Evolutionary conservation across 2,329 filamentous ascomycete genomes (phyloP).

Genomic region (Penicillium oxalicum): DNA sequence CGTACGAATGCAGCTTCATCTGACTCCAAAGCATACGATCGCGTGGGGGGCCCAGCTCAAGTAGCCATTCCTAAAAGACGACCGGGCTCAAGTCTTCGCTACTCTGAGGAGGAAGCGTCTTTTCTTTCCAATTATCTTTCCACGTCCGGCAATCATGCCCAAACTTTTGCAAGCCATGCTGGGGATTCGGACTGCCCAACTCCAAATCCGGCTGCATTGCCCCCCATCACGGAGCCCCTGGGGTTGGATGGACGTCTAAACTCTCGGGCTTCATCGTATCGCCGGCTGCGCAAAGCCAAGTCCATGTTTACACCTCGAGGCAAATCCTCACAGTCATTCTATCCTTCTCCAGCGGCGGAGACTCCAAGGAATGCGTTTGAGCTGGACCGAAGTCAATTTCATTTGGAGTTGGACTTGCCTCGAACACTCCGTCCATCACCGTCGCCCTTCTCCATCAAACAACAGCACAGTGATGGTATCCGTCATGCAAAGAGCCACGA

Average conservation of each 20-base stretch:
- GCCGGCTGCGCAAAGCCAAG: conserved; percentile 42
- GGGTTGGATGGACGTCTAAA: conserved; percentile 33
- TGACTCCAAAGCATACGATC: conserved; percentile 26
- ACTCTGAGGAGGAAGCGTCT: conserved; percentile 9
- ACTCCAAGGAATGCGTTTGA: conserved; percentile 9
- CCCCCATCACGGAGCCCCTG: conserved; percentile 27
- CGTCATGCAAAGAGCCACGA: conserved; percentile 31
- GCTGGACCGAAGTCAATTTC: conserved; percentile 11
- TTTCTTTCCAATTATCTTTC: background rate
- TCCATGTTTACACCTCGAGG: conserved; percentile 44
- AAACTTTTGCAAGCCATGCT: conserved; percentile 1
- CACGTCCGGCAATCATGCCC: conserved; percentile 2
- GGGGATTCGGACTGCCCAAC: conserved; percentile 2
- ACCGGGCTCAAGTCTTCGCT: conserved; percentile 13
- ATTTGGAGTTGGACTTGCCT: conserved; percentile 13
- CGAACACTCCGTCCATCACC: conserved; percentile 36
- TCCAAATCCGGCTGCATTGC: conserved; percentile 17
- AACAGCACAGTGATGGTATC: conserved; percentile 11
- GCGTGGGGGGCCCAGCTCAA: conserved; percentile 23
- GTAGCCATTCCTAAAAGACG: conserved; percentile 24
- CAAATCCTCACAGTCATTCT: conserved; percentile 19
- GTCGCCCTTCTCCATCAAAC: conserved; percentile 35
- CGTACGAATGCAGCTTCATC: conserved; percentile 27
- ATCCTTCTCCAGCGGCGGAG: conserved; percentile 11
- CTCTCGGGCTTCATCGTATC: conserved; percentile 43